A percentile compares a stretch with the other conserved stretches of the same genome.
phyloP scores from a whole-genome alignment of 805 yeast genomes.

The Saccharomycopsis fibuligera region DNA sequence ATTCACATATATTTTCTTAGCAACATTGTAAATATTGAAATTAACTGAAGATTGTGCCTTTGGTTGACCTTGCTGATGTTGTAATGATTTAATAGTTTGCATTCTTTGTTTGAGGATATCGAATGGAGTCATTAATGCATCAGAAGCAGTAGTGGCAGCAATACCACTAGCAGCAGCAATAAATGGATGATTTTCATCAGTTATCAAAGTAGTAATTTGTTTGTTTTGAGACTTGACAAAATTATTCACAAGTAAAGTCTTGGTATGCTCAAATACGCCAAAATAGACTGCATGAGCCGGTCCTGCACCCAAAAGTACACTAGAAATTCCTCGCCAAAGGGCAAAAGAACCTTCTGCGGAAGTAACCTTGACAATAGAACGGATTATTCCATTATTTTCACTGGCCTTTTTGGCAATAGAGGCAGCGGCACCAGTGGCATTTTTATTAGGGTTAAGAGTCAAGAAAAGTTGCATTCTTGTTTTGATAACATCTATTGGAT shows the following conservation, averaged over 20 bases:
- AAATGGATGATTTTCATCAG: conserved; percentile 67
- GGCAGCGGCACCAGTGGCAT: conserved; percentile 23
- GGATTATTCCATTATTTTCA: conserved; percentile 42
- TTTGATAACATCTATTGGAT: conserved; percentile 92
- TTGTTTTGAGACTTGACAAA: neutral
- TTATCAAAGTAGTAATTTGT: conserved; percentile 28
- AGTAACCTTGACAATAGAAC: conserved; percentile 68
- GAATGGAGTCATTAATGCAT: conserved; percentile 96
- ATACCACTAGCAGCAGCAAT: conserved; percentile 87
- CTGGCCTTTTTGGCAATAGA: conserved; percentile 22
- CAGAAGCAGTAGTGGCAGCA: conserved; percentile 86
- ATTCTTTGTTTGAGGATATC: conserved; percentile 93
- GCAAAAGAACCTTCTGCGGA: conserved; percentile 83
- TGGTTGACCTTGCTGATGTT: too few species aligned
- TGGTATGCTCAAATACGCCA: conserved; percentile 83
- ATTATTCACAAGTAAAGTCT: conserved; percentile 41
- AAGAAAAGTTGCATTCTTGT: conserved; percentile 81
- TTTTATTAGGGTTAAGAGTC: neutral
- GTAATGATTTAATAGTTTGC: conserved; percentile 43
- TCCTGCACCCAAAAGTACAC: conserved; percentile 95
- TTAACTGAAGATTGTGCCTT: conserved; percentile 24
- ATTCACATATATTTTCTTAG: conserved; percentile 42
- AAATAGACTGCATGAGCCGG: conserved; percentile 98
- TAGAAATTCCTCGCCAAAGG: conserved; percentile 89
- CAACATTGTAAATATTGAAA: conserved; percentile 30